Evolutionary conservation across 176 grass and related monocot species (phyloP).

Genomic region (Hordeum marinum): DNA sequence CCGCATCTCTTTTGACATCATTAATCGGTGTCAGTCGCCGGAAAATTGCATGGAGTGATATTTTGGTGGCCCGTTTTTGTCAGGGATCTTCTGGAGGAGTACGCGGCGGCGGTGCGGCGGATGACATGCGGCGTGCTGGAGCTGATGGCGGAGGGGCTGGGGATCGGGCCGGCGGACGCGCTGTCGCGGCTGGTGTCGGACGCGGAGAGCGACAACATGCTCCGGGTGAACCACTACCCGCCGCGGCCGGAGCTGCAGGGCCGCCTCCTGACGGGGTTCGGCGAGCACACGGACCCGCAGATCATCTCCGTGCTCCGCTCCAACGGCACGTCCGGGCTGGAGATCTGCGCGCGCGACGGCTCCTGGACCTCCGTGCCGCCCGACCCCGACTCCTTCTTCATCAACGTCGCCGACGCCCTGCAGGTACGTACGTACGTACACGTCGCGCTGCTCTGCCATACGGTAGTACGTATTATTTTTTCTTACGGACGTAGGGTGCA

Average conservation of each 20-base stretch:
- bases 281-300: conserved; percentile 95
- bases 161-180: conserved; percentile 29
- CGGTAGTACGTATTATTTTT: too few species aligned
- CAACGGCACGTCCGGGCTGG: conserved; percentile 74
- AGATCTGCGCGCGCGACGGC: conserved; percentile 60
- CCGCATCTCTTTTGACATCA: background rate
- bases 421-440: conserved; percentile 40
- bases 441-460: background rate
- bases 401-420: conserved; percentile 84
- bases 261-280: conserved; percentile 73
- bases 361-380: conserved; percentile 69
- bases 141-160: conserved; percentile 76
- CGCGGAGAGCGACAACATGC: conserved; percentile 59
- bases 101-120: conserved; percentile 57
- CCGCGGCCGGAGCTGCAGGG: conserved; percentile 40
- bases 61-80: background rate
- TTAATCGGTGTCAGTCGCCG: background rate
- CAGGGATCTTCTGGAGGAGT: conserved; percentile 65
- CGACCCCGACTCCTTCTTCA: conserved; percentile 69
- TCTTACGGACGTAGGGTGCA: too few species aligned
- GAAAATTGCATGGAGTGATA: too few species aligned
- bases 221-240: conserved; percentile 88
- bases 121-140: conserved; percentile 59
- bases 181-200: conserved; percentile 57
- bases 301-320: conserved; percentile 83